Evolutionary conservation across 2,329 filamentous ascomycete species (phyloP).

Genomic region (Phaeosphaeriaceae sp.): DNA sequence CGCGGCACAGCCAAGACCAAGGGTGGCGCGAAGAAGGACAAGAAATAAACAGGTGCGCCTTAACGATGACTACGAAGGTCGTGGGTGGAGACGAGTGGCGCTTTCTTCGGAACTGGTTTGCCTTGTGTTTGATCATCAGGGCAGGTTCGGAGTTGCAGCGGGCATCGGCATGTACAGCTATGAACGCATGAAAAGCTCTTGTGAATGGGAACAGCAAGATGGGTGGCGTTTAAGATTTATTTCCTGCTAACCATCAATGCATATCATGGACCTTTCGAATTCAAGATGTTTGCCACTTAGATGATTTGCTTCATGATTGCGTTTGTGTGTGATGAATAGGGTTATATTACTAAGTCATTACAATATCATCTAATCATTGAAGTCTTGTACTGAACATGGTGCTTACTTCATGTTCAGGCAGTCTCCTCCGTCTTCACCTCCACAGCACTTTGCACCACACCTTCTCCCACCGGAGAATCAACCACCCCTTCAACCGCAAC

Average conservation of each 20-base stretch:
- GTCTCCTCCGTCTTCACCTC: slow-evolving; percentile 1
- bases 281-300: slow-evolving; percentile 13
- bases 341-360: slow-evolving; percentile 1
- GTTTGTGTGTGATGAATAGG: neutral
- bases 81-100: slow-evolving; percentile 39
- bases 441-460: neutral
- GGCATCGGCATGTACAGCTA: slow-evolving; percentile 49
- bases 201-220: slow-evolving; percentile 45
- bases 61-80: slow-evolving; percentile 39
- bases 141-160: slow-evolving; percentile 44
- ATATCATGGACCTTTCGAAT: slow-evolving; percentile 49
- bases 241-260: slow-evolving; percentile 49
- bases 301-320: neutral
- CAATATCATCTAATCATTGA: neutral
- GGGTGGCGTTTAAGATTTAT: slow-evolving; percentile 50
- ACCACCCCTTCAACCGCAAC: neutral
- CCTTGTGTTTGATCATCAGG: slow-evolving; percentile 38
- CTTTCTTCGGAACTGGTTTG: slow-evolving; percentile 41
- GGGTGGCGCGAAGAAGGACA: slow-evolving; percentile 94
- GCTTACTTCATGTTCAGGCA: neutral
- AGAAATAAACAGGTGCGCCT: slow-evolving; percentile 53
- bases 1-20: slow-evolving; percentile 98
- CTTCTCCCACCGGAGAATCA: neutral
- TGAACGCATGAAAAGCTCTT: slow-evolving; percentile 48
- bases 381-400: no score